Conservation (phyloP, 371 early-diverging fungal species). For the Mortierella sp. region DNA sequence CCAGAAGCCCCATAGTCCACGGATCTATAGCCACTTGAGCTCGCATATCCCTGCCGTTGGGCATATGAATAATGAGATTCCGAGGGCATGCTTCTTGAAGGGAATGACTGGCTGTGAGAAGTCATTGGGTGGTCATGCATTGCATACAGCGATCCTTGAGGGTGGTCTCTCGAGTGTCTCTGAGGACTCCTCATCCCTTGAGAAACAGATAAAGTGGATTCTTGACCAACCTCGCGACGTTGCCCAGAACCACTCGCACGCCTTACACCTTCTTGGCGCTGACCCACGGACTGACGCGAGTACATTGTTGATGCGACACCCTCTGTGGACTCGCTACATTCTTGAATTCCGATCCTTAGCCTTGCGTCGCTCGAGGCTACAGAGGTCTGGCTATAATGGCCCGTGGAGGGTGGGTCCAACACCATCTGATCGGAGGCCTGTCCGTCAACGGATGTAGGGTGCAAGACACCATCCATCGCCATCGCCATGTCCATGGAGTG, state of each 20-base stretch:
- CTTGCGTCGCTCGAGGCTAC: too few relatives aligned
- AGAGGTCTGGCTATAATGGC: not conserved
- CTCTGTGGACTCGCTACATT: not conserved
- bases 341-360: too few relatives aligned
- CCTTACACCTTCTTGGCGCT: slow-evolving; percentile 1
- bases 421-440: slow-evolving; percentile 5
- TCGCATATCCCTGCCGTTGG: slow-evolving; percentile 8
- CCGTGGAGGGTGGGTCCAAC: not conserved
- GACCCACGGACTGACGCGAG: not conserved
- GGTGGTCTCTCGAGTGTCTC: slow-evolving; percentile 5
- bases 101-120: slow-evolving; percentile 6
- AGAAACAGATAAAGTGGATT: not conserved
- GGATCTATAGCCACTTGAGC: not conserved
- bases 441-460: not conserved
- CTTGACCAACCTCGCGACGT: not conserved
- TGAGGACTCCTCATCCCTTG: not conserved
- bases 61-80: slow-evolving; percentile 3
- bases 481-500: not conserved
- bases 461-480: not conserved
- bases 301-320: not conserved
- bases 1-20: not conserved
- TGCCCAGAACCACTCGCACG: not conserved
- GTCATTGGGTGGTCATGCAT: not conserved
- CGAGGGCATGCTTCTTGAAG: not conserved
- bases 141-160: not conserved